Evolutionary conservation across 2,329 filamentous ascomycete species (phyloP).

Genomic region (Pestalotiopsis sp.): DNA sequence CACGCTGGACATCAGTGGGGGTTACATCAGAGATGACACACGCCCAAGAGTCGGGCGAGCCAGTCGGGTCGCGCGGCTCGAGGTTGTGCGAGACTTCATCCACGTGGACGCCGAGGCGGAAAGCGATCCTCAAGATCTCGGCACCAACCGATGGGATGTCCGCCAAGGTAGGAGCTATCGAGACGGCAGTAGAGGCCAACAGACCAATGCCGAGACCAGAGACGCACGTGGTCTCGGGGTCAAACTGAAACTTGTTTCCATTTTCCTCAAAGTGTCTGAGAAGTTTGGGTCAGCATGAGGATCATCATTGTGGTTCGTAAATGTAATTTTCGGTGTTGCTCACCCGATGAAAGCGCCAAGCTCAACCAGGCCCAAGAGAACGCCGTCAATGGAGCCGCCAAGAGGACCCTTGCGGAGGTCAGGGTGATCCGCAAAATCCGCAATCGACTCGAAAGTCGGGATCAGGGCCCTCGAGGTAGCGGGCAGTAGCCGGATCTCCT

Average conservation of each 20-base stretch:
- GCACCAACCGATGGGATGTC: slow-evolving; percentile 44
- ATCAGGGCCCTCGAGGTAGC: slow-evolving; percentile 29
- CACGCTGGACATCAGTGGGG: slow-evolving; percentile 33
- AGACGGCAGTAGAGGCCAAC: slow-evolving; percentile 42
- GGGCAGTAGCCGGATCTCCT: slow-evolving; percentile 39
- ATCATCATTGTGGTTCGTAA: not conserved
- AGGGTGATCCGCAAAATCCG: slow-evolving; percentile 33
- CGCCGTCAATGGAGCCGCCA: slow-evolving; percentile 46
- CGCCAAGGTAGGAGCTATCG: slow-evolving; percentile 38
- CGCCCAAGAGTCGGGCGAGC: slow-evolving; percentile 39
- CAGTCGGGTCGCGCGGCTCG: slow-evolving; percentile 30
- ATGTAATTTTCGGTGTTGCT: slow-evolving; percentile 24
- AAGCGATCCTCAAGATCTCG: slow-evolving; percentile 44
- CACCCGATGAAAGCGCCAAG: slow-evolving; percentile 48
- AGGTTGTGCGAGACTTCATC: slow-evolving; percentile 44
- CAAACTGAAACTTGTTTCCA: slow-evolving; percentile 20
- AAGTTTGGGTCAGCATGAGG: slow-evolving; percentile 24
- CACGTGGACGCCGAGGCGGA: slow-evolving; percentile 48
- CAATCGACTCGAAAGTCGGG: slow-evolving; percentile 39
- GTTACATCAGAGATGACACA: slow-evolving; percentile 40
- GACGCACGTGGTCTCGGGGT: slow-evolving; percentile 29
- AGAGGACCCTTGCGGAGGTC: slow-evolving; percentile 42
- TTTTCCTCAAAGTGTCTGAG: not conserved
- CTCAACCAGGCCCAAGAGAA: slow-evolving; percentile 42
- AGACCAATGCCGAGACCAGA: slow-evolving; percentile 48